Percentiles rank a stretch among this genome's conserved stretches.
These are phyloP conservation scores for Takashimella tepidaria DNA, from an alignment of 1,284 basidiomycete species.

Conservation along the genomic window DNA sequence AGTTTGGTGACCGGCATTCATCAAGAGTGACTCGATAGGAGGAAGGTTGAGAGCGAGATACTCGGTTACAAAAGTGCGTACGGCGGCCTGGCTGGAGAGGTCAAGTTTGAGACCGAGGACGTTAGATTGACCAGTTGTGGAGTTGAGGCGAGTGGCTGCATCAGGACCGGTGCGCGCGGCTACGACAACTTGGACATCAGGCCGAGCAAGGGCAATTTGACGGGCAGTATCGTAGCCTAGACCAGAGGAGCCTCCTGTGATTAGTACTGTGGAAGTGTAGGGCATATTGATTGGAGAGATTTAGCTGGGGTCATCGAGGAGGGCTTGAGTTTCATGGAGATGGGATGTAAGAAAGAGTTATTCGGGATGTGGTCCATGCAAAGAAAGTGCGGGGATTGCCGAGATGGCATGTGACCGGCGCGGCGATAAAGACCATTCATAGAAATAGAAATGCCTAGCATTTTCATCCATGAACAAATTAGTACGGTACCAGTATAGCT, in stretches of 20 bases:
- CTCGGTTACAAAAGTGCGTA: slow-evolving; percentile 9
- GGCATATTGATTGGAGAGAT: slow-evolving; percentile 4
- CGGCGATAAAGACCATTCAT: no score
- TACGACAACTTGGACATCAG: neutral
- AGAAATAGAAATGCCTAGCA: no score
- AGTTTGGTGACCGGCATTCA: slow-evolving; percentile 9
- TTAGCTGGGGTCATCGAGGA: no score
- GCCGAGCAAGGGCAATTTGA: neutral
- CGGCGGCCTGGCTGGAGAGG: slow-evolving; percentile 6
- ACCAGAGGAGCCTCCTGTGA: slow-evolving; percentile 17
- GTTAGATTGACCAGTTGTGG: slow-evolving; percentile 4
- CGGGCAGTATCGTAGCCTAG: slow-evolving; percentile 13
- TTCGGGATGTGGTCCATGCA: no score
- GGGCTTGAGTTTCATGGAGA: no score
- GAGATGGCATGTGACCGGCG: no score
- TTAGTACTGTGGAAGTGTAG: slow-evolving; percentile 15
- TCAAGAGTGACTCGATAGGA: slow-evolving; percentile 11
- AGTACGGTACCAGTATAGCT: no score
- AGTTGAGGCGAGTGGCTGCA: slow-evolving; percentile 1
- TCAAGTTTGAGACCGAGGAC: slow-evolving; percentile 13
- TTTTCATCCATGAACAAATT: no score
- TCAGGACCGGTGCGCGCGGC: neutral
- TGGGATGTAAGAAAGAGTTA: no score
- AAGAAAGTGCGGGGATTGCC: no score
- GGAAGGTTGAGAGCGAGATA: slow-evolving; percentile 5